Evolutionary conservation across 1,139 yeast genomes (phyloP), one percentile per base, ranked within the genome.

Genomic region (Scheffersomyces segobiensis): DNA sequence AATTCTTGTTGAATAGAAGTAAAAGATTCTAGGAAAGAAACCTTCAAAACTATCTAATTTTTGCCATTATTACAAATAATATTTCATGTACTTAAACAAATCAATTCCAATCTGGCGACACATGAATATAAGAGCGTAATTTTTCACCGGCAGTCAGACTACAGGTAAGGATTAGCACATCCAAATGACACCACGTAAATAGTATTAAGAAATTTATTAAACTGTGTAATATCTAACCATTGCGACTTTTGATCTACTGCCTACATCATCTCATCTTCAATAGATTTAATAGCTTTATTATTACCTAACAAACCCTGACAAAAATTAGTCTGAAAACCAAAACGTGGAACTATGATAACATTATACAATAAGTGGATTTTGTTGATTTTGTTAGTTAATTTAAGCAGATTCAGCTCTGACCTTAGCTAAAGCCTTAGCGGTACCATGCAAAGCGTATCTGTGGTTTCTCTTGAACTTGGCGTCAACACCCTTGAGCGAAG

Each of bases 381-480:
- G 50, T 48, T 48, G 24, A 48, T 48, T 48, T 48, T 14, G 52
- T 50, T 21, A 39, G 48, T 50, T 53, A 57, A 57, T 57, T 61
- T 63, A 63, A 60, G 65, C 67, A 57, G 63, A 60, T 63, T 73
- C 81, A 73, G 80, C 87, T 77, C 85, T 84, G 71, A 87, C 87
- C 76, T 88, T 89, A 80, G 97, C 97, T 78, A 92, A 87, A 73
- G 93, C 93, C 86, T 87, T 92, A 72, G 91, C 93, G 73, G 97
- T 92, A 83, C 99, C 99, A 85, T 91, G 97, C 78, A 92, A 88
- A 84, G 98, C 98, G 85, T 88, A 92, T 86, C 92, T 93, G 95
- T 93, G 98, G 97, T 95, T 95, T 87, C 98, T 91, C 81, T 88
- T 88, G 96, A 95, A 95, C 90, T 95, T 95, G 79, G 99, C 89